phyloP scores from a whole-genome alignment of 2,329 filamentous ascomycete species.

The Alternaria sp. region DNA sequence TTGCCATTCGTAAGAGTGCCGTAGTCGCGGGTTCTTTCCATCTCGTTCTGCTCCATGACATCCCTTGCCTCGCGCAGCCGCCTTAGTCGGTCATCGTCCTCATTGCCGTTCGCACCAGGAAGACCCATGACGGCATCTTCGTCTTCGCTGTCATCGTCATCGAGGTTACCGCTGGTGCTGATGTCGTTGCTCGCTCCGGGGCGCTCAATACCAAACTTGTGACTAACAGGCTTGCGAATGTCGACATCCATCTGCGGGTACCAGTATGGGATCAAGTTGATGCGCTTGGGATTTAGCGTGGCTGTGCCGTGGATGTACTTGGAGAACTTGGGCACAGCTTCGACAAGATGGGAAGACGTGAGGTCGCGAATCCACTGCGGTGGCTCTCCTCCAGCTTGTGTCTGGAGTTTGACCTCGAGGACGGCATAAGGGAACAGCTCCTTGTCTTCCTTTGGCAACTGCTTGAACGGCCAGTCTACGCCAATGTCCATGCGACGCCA shows the following conservation, averaged over 20 bases:
- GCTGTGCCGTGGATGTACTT: slow-evolving; percentile 98
- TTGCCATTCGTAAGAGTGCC: slow-evolving; percentile 48
- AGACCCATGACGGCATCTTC: slow-evolving; percentile 49
- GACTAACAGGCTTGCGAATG: slow-evolving; percentile 88
- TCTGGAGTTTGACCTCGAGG: slow-evolving; percentile 96
- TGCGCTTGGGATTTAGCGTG: slow-evolving; percentile 82
- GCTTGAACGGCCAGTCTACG: slow-evolving; percentile 91
- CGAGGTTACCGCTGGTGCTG: slow-evolving; percentile 77
- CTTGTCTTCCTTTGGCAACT: slow-evolving; percentile 83
- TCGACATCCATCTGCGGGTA: slow-evolving; percentile 98
- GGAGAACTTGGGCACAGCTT: slow-evolving; percentile 98
- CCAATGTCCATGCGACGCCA: slow-evolving; percentile 98
- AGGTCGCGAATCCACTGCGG: slow-evolving; percentile 96
- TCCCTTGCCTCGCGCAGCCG: slow-evolving; percentile 59
- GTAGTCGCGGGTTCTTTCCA: slow-evolving; percentile 57
- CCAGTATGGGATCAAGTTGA: slow-evolving; percentile 94
- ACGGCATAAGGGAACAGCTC: slow-evolving; percentile 95
- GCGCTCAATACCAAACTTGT: slow-evolving; percentile 89
- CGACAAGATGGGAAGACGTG: slow-evolving; percentile 90
- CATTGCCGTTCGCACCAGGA: slow-evolving; percentile 35
- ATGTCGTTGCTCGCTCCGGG: slow-evolving; percentile 76
- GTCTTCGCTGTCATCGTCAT: slow-evolving; percentile 77
- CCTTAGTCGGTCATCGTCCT: slow-evolving; percentile 54
- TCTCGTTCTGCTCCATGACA: slow-evolving; percentile 58
- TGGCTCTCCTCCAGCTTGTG: slow-evolving; percentile 90